Percentiles rank a stretch among this genome's conserved stretches.
Conservation (phyloP, 164 flowering plant species). For the Aristolochia contorta region DNA sequence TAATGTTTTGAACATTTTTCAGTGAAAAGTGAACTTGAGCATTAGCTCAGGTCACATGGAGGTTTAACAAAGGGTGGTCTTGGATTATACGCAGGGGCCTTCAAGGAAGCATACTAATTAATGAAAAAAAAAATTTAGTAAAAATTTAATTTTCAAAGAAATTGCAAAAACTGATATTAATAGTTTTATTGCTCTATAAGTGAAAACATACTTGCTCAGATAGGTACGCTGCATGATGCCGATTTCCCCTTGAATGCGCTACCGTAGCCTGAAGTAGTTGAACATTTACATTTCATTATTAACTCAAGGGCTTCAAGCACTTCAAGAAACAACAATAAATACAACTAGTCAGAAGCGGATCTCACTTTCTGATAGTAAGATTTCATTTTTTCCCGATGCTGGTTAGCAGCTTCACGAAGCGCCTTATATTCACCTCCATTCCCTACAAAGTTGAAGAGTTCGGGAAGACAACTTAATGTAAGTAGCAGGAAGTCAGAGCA, state of each 20-base stretch:
- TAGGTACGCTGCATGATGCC: conserved; percentile 57
- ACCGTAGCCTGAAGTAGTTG: conserved; percentile 53
- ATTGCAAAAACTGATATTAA: background rate
- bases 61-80: no score
- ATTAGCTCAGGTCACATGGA: no score
- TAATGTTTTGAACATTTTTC: no score
- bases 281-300: conserved; percentile 1
- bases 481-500: background rate
- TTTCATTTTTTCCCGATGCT: conserved; percentile 69
- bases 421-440: conserved; percentile 62
- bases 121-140: background rate
- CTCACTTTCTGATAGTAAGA: conserved; percentile 62
- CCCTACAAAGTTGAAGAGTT: conserved; percentile 29
- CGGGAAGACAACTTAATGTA: background rate
- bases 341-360: conserved; percentile 2
- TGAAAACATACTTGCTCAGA: conserved; percentile 62
- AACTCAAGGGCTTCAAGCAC: background rate
- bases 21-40: background rate
- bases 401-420: conserved; percentile 45
- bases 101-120: no score
- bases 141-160: background rate
- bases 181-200: background rate
- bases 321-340: no score
- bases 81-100: no score
- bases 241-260: conserved; percentile 65